Conservation (phyloP, 164 flowering plant species). For the Sedum album region DNA sequence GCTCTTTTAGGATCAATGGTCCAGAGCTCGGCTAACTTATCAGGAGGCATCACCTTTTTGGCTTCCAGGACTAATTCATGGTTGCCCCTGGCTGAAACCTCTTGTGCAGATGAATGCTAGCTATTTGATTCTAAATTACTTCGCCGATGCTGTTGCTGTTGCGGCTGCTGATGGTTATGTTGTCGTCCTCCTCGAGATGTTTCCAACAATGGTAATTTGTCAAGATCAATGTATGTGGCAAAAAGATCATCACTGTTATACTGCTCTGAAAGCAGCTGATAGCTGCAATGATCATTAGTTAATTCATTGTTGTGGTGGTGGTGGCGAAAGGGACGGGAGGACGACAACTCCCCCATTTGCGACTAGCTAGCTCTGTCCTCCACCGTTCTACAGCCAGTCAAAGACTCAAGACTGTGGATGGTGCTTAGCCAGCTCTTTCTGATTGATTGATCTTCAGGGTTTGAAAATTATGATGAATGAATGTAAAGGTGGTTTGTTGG, state of each 20-base stretch:
- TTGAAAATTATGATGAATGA: not conserved
- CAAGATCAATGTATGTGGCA: conserved; percentile 45
- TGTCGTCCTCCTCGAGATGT: not conserved
- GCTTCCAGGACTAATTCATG: conserved; percentile 28
- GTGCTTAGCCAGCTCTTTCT: no score
- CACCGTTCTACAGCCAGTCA: conserved; percentile 17
- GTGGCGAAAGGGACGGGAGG: not conserved
- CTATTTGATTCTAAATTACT: conserved; percentile 23
- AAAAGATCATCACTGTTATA: conserved; percentile 68
- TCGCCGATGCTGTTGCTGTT: conserved; percentile 17
- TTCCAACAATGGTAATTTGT: conserved; percentile 17
- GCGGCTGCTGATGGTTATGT: not conserved
- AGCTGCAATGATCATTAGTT: conserved; percentile 20
- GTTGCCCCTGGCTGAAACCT: conserved; percentile 1
- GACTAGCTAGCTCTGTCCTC: not conserved
- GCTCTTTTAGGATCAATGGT: conserved; percentile 33
- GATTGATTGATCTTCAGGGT: not conserved
- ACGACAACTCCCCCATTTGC: no score
- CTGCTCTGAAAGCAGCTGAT: conserved; percentile 46
- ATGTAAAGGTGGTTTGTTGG: not conserved
- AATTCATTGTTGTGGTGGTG: not conserved
- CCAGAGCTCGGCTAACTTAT: conserved; percentile 38
- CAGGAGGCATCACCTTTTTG: conserved; percentile 42
- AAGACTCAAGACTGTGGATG: not conserved
- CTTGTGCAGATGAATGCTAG: conserved; percentile 9